phyloP scores from a whole-genome alignment of 2,329 filamentous ascomycete genomes.

The Hirsutella thompsonii region DNA sequence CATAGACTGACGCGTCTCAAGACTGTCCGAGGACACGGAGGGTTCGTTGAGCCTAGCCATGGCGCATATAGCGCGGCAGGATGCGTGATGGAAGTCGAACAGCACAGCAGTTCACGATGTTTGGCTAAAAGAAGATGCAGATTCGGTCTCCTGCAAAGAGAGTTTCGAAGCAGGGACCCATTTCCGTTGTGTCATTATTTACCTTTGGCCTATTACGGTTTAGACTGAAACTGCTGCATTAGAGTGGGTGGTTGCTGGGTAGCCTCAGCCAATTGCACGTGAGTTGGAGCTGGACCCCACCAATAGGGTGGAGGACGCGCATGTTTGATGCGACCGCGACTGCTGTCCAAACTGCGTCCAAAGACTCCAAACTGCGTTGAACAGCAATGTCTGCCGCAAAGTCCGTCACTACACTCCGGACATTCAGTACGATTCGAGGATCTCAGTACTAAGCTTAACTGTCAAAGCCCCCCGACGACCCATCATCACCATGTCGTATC shows the following conservation, averaged over 20 bases:
- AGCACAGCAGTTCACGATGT: background rate
- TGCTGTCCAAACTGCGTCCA: too few species aligned
- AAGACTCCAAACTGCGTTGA: too few species aligned
- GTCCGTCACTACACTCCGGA: too few species aligned
- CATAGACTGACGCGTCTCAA: slow-evolving; percentile 53
- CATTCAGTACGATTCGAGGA: too few species aligned
- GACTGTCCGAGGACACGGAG: slow-evolving; percentile 51
- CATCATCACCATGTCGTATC: slow-evolving; percentile 36
- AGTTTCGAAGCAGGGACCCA: slow-evolving; percentile 1
- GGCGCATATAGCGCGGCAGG: slow-evolving; percentile 21
- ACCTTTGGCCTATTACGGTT: slow-evolving; percentile 14
- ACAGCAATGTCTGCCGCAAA: too few species aligned
- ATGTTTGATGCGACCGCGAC: too few species aligned
- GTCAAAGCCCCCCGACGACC: too few species aligned
- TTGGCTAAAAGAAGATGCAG: background rate
- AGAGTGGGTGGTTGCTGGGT: slow-evolving; percentile 15
- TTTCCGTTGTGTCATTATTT: slow-evolving; percentile 18
- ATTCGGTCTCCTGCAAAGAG: background rate
- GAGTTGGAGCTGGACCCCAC: slow-evolving; percentile 7
- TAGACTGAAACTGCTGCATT: slow-evolving; percentile 7
- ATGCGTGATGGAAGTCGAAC: slow-evolving; percentile 4
- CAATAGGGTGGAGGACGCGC: background rate
- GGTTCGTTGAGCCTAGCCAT: slow-evolving; percentile 79
- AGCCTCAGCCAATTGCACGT: slow-evolving; percentile 5
- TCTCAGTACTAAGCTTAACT: too few species aligned